Base-by-base conservation (phyloP, 768 basidiomycete genomes). In the Clavaria fumosa region DNA sequence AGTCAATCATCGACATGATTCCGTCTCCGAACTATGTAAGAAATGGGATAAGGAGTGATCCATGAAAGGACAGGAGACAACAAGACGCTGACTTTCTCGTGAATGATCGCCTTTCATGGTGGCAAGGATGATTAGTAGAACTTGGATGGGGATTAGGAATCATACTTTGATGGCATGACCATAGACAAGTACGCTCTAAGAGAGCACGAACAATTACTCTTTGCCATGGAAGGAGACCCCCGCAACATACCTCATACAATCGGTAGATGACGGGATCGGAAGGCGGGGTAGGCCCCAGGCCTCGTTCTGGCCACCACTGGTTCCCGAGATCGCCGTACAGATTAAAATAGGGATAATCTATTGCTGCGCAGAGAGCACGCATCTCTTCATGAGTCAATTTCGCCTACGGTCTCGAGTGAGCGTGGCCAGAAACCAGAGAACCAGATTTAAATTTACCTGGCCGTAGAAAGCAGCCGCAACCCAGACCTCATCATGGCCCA, bases 1-100 rank as follows among this genome's bases (percentile, higher is more conserved):
- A 85, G 53, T 86, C 82, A 40, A 85, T 83, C 78, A 85, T 81
- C 14, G 78, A 80, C 80, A 85, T 84, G 43, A 86, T 85, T 4
- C 83, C 82, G 48, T 86, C 83, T 4, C 83, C 83, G 44, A 84
- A 85, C 78, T 81, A 45, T n/a, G n/a, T n/a, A n/a, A n/a, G n/a
- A 2, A 41, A 17, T 14, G 19, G 23, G 44, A 7, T 21, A 14
- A 12, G 33, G 14, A 19, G n/a, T 32, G 2, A 40, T 23, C 14
- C 32, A 19, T 9, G 11, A 31, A 7, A 17, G 31, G 19, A 30
- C 23, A 2, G 19, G 15, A 23, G 10, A 3, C 12, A 22, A 36
- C 20, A 5, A 15, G 32, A 19, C 27, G 34, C 38, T 21, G 11
- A 73, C 72, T 67, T 80, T 80, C 57, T 85, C 82, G 47, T 84